Evolutionary conservation across 768 basidiomycete species (phyloP), one percentile per base, ranked within the genome.

Genomic region (Boletus coccyginus): DNA sequence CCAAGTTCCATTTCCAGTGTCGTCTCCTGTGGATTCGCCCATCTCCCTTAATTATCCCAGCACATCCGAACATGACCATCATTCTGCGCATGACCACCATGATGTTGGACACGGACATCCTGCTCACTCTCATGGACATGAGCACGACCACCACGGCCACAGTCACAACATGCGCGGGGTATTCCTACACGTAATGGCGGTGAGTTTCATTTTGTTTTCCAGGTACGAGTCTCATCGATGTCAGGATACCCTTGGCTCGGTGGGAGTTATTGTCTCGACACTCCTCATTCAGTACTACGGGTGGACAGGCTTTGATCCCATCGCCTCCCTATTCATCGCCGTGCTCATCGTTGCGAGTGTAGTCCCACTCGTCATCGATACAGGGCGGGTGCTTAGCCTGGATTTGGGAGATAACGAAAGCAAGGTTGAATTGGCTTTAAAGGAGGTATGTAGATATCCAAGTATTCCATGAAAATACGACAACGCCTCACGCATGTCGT

Each of bases 111-210:
- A 79, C 54, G 74, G 72, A n/a, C 69, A 79, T 57, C 78, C 85
- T 58, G 71, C 76, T 47, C 80, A 83, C 59, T 73, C 79, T 46
- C 83, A 86, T 68, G 70, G 73, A 3, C 85, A 82, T 64, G 70
- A 73, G 41, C 78, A 78, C 32, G 72, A 76, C 12, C 88, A 87
- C 62, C 89, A 94, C 70, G 88, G 91, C 1, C 94, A 96, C 66
- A 93, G 91, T 72, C 93, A 98, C 71, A 99, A 99, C 70, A 99
- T 99, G 97, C 89, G 94, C 35, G 97, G 97, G 17, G 94, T 99
- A 63, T 99, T 99, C 70, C 74, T 98, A 53, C 96, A 99, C 67
- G 96, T 99, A 46, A 88, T 97, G 87, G 94, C 94, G 55, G 91
- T 92, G 74, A 62, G 85, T 71, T 29, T 51, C 32, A 48, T 42